phyloP scores from a whole-genome alignment of 2,329 filamentous ascomycete species.

The Pestalotiopsis sp. region DNA sequence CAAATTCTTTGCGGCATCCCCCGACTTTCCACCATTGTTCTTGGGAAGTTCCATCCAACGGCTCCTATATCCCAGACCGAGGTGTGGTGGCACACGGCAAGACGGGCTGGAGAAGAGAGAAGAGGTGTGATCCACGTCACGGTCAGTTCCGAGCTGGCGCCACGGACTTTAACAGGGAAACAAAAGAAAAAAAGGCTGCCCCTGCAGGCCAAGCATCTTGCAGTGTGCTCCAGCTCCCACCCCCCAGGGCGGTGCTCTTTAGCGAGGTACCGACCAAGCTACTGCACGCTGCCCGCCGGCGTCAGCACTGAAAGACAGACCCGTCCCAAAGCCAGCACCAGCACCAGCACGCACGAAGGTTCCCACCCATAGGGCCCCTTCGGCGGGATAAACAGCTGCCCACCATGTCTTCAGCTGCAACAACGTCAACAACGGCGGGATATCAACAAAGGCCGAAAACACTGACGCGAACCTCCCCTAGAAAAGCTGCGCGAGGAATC shows the following conservation, averaged over 20 bases:
- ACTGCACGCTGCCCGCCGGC: not conserved
- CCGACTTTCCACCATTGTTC: not conserved
- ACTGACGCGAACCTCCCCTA: slow-evolving; percentile 39
- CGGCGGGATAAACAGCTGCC: slow-evolving; percentile 24
- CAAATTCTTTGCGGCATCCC: not conserved
- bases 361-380: not conserved
- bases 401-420: slow-evolving; percentile 37
- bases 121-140: not conserved
- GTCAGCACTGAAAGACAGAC: not conserved
- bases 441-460: slow-evolving; percentile 31
- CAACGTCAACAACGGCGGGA: slow-evolving; percentile 33
- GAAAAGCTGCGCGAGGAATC: slow-evolving; percentile 22
- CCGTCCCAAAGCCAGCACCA: not conserved
- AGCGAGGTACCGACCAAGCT: not conserved
- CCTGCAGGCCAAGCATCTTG: not conserved
- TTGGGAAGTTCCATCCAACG: not conserved
- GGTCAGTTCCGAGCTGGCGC: not conserved
- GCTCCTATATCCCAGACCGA: not conserved
- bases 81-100: not conserved
- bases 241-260: not conserved
- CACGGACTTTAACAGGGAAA: not conserved
- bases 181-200: not conserved
- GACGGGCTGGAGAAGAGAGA: not conserved
- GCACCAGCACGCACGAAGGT: not conserved
- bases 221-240: not conserved